Evolutionary conservation across 2,329 filamentous ascomycete species (phyloP).

Genomic region (Fusarium albidum): DNA sequence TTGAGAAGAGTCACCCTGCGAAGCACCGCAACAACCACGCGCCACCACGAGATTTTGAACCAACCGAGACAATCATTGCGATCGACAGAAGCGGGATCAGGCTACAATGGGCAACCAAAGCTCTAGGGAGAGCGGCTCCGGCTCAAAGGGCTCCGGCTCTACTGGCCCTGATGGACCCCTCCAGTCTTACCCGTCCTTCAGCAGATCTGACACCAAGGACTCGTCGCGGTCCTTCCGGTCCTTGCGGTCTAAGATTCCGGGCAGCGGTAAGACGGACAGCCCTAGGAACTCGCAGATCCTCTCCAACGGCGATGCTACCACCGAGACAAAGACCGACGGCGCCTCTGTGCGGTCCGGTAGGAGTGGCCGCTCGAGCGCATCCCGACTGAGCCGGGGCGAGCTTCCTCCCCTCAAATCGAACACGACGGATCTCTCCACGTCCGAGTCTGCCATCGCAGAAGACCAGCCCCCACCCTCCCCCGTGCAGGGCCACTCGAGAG

Average conservation of each 20-base stretch:
- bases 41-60: slow-evolving; percentile 43
- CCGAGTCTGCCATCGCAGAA: slow-evolving; percentile 50
- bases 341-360: slow-evolving; percentile 77
- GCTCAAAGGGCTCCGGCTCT: slow-evolving; percentile 59
- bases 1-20: slow-evolving; percentile 28
- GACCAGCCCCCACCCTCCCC: slow-evolving; percentile 81
- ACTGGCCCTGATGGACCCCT: slow-evolving; percentile 59
- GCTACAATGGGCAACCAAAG: slow-evolving; percentile 76
- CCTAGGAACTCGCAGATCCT: slow-evolving; percentile 78
- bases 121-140: slow-evolving; percentile 64
- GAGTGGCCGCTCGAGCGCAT: slow-evolving; percentile 62
- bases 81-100: slow-evolving; percentile 28
- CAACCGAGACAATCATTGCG: slow-evolving; percentile 40
- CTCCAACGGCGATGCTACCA: slow-evolving; percentile 62
- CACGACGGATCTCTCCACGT: slow-evolving; percentile 50
- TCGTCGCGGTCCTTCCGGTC: slow-evolving; percentile 86
- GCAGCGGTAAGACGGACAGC: slow-evolving; percentile 76
- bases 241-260: slow-evolving; percentile 89
- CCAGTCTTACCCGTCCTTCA: slow-evolving; percentile 90
- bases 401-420: slow-evolving; percentile 50
- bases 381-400: slow-evolving; percentile 57
- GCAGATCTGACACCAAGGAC: slow-evolving; percentile 91
- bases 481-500: slow-evolving; percentile 76
- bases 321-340: slow-evolving; percentile 70
- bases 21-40: slow-evolving; percentile 33